A percentile compares a stretch with the other conserved stretches of the same genome.
Conservation (phyloP, 805 yeast genomes). For the Yamadazyma tumulicola region DNA sequence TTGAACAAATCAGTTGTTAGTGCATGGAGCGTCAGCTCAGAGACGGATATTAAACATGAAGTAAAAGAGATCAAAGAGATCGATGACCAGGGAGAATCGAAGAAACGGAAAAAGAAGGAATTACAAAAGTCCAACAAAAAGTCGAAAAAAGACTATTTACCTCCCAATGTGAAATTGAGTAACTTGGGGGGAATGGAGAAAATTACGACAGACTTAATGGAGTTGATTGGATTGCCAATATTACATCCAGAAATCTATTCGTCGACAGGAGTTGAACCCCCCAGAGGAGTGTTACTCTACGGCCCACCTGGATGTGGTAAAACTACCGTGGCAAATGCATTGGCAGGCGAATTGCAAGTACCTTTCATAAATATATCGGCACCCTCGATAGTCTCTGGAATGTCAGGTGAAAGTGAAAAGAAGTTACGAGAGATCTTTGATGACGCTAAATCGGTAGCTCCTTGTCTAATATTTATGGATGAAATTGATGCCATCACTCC, state of each 20-base stretch:
- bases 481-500: slow-evolving; percentile 99
- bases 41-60: slow-evolving; percentile 3
- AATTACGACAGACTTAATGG: slow-evolving; percentile 83
- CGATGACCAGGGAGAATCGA: slow-evolving; percentile 21
- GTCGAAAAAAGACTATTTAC: slow-evolving; percentile 52
- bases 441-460: slow-evolving; percentile 86
- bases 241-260: slow-evolving; percentile 88
- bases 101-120: slow-evolving; percentile 53
- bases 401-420: slow-evolving; percentile 99
- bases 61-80: slow-evolving; percentile 2
- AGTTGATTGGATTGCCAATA: slow-evolving; percentile 86
- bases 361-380: slow-evolving; percentile 91
- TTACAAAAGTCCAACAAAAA: slow-evolving; percentile 25
- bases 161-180: slow-evolving; percentile 64
- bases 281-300: slow-evolving; percentile 87
- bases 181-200: slow-evolving; percentile 88
- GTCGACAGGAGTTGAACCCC: slow-evolving; percentile 91
- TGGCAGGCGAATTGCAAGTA: slow-evolving; percentile 91
- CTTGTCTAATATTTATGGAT: slow-evolving; percentile 89
- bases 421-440: slow-evolving; percentile 89
- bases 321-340: slow-evolving; percentile 91
- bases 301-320: slow-evolving; percentile 99
- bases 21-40: slow-evolving; percentile 50
- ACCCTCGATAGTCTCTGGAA: slow-evolving; percentile 94
- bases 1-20: slow-evolving; percentile 76